Evolutionary conservation across 2,329 filamentous ascomycete genomes (phyloP).

Genomic region (Fusarium irregulare): DNA sequence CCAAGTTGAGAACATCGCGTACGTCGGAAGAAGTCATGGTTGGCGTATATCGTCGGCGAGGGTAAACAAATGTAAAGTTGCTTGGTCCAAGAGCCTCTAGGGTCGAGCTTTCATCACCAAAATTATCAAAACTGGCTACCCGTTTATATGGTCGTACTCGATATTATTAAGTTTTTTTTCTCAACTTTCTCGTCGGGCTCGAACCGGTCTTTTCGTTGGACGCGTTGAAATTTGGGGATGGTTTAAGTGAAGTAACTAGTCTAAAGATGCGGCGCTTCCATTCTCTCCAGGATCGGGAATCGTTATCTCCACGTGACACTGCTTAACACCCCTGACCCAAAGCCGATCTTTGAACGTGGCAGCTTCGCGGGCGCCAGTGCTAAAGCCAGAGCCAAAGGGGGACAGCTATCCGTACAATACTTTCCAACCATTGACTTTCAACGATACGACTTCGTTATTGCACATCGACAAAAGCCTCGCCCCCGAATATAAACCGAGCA

Average conservation of each 20-base stretch:
- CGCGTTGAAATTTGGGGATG: slow-evolving; percentile 36
- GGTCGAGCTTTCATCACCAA: slow-evolving; percentile 39
- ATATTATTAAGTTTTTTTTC: background rate
- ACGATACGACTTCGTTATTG: slow-evolving; percentile 12
- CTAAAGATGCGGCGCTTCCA: slow-evolving; percentile 10
- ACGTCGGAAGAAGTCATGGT: slow-evolving; percentile 82
- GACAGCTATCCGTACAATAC: slow-evolving; percentile 9
- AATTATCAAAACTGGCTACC: slow-evolving; percentile 23
- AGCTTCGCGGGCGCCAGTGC: slow-evolving; percentile 53
- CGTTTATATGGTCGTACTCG: background rate
- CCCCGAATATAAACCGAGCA: slow-evolving; percentile 8
- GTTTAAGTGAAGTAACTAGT: slow-evolving; percentile 6
- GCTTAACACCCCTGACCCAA: slow-evolving; percentile 45
- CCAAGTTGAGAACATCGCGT: slow-evolving; percentile 88
- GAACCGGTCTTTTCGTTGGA: slow-evolving; percentile 17
- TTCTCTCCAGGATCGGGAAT: background rate
- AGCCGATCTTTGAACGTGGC: slow-evolving; percentile 63
- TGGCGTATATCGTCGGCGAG: slow-evolving; percentile 35
- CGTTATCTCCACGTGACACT: slow-evolving; percentile 52
- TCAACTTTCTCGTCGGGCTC: slow-evolving; percentile 13
- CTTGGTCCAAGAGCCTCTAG: slow-evolving; percentile 21
- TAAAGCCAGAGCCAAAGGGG: slow-evolving; percentile 34
- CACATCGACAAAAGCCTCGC: slow-evolving; percentile 16
- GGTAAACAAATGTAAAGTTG: background rate
- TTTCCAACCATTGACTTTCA: slow-evolving; percentile 21